These are phyloP conservation scores for Leishmania tropica DNA, from an alignment of 208 protist genomes.

Conservation along the genomic window DNA sequence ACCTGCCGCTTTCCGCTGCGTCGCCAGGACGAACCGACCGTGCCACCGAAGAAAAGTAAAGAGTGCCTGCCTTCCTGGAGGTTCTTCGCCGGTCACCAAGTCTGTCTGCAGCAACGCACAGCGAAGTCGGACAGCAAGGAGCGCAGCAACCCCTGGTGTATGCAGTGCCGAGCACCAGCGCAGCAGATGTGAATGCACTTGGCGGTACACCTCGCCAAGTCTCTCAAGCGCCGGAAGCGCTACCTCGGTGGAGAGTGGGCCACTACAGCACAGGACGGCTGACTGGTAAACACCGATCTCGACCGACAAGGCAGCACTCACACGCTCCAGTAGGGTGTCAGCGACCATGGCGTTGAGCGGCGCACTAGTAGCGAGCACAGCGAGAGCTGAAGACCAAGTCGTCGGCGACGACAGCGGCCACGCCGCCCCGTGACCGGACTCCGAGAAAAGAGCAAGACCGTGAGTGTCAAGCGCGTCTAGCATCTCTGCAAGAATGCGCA, in stretches of 20 bases:
- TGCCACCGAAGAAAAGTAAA: slow-evolving; percentile 56
- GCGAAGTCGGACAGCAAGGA: slow-evolving; percentile 57
- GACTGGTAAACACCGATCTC: slow-evolving; percentile 26
- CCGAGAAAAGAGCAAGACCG: slow-evolving; percentile 2
- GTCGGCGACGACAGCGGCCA: neutral
- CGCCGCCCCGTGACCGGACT: neutral
- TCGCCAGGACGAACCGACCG: slow-evolving; percentile 24
- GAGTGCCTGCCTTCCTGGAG: slow-evolving; percentile 46
- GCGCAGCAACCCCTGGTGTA: slow-evolving; percentile 26
- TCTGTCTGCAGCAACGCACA: slow-evolving; percentile 67
- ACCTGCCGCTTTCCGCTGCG: neutral
- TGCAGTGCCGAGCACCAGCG: slow-evolving; percentile 57
- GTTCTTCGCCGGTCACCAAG: slow-evolving; percentile 63
- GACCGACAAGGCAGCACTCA: slow-evolving; percentile 12
- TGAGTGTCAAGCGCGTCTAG: slow-evolving; percentile 4
- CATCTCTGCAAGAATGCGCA: slow-evolving; percentile 29
- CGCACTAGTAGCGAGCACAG: neutral
- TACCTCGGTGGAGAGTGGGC: neutral
- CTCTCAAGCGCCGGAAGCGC: slow-evolving; percentile 39
- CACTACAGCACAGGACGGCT: slow-evolving; percentile 8
- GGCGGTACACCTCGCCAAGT: slow-evolving; percentile 38
- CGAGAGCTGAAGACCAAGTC: slow-evolving; percentile 15
- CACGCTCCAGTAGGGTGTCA: slow-evolving; percentile 22
- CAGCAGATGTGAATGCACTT: slow-evolving; percentile 35
- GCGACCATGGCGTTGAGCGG: slow-evolving; percentile 28